Conservation (phyloP, 345 rosid genomes). For the Hibiscus mutabilis region DNA sequence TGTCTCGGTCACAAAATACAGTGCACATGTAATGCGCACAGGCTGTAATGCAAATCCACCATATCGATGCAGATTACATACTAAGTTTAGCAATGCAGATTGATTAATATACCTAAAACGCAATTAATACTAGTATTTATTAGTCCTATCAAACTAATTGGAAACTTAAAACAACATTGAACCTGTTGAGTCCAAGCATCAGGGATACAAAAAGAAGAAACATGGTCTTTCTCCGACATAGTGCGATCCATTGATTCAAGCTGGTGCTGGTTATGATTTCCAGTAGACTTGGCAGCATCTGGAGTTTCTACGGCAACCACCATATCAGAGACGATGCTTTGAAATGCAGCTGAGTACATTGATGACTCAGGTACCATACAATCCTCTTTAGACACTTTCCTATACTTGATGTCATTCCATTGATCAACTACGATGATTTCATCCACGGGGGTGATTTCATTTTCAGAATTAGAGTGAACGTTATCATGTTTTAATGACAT, state of each 20-base stretch:
- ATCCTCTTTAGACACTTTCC: neutral
- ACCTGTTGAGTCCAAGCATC: constrained; percentile 29
- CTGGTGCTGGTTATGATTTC: constrained; percentile 14
- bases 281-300: constrained; percentile 7
- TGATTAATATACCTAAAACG: too few relatives aligned
- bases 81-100: too few relatives aligned
- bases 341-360: neutral
- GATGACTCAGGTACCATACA: neutral
- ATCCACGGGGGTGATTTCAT: neutral
- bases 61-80: too few relatives aligned
- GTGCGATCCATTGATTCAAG: neutral
- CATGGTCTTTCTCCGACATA: constrained; percentile 4
- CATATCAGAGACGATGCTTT: neutral
- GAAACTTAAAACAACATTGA: constrained; percentile 2
- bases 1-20: too few relatives aligned
- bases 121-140: neutral
- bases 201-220: constrained; percentile 9
- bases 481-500: constrained; percentile 4
- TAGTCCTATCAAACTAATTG: neutral
- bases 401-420: neutral
- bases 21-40: too few relatives aligned
- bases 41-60: too few relatives aligned
- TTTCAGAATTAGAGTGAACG: constrained; percentile 2
- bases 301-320: neutral
- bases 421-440: too few relatives aligned